Conservation (phyloP, 495 filamentous ascomycete genomes). For the Tuber magnatum region DNA sequence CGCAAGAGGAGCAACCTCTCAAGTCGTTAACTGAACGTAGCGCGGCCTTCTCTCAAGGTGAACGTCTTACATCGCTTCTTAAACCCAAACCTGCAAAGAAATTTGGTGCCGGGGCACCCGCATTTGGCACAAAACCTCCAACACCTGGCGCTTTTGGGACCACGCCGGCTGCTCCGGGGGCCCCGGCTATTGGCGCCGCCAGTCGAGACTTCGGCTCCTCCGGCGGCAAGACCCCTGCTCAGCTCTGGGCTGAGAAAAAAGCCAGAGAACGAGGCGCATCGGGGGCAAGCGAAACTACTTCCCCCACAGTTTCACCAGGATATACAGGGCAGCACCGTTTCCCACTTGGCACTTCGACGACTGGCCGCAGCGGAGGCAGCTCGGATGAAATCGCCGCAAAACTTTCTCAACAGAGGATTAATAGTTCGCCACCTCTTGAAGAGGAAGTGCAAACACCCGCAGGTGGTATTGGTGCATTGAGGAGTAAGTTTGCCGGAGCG, state of each 20-base stretch:
- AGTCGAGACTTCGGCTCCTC: slow-evolving; percentile 90
- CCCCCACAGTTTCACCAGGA: slow-evolving; percentile 49
- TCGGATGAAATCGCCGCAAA: slow-evolving; percentile 37
- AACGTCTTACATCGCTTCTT: slow-evolving; percentile 76
- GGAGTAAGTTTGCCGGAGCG: slow-evolving; percentile 67
- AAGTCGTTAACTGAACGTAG: slow-evolving; percentile 61
- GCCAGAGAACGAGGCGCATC: slow-evolving; percentile 60
- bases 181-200: slow-evolving; percentile 63
- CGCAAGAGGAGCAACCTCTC: slow-evolving; percentile 45
- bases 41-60: slow-evolving; percentile 59
- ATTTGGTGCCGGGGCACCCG: slow-evolving; percentile 60
- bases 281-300: slow-evolving; percentile 43
- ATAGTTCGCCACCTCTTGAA: slow-evolving; percentile 44
- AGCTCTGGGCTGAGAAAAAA: slow-evolving; percentile 96
- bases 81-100: slow-evolving; percentile 91
- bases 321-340: slow-evolving; percentile 85
- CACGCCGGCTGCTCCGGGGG: slow-evolving; percentile 46
- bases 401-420: slow-evolving; percentile 53
- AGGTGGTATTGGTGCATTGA: slow-evolving; percentile 60
- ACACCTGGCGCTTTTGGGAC: slow-evolving; percentile 61
- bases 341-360: slow-evolving; percentile 64
- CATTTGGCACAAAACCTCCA: slow-evolving; percentile 84
- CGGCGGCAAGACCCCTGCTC: slow-evolving; percentile 91
- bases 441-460: slow-evolving; percentile 49
- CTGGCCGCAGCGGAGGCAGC: slow-evolving; percentile 56